Evolutionary conservation across 2,329 filamentous ascomycete species (phyloP).

Genomic region (Fusarium domesticum): DNA sequence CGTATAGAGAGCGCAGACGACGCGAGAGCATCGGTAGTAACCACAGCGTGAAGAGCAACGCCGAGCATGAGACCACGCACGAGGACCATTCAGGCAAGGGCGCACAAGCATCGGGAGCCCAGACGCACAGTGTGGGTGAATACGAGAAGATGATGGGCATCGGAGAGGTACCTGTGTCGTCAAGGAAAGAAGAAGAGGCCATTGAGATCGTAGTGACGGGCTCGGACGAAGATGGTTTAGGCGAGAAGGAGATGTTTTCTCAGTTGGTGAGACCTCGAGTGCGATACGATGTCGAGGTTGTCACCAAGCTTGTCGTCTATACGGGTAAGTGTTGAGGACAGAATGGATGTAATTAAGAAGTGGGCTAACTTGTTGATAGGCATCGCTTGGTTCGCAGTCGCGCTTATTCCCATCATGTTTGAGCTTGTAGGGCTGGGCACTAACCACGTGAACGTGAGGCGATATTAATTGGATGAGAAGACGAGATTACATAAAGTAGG

Average conservation of each 20-base stretch:
- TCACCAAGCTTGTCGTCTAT: conserved; percentile 95
- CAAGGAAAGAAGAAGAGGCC: conserved; percentile 30
- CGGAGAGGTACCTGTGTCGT: conserved; percentile 47
- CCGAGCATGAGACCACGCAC: conserved; percentile 40
- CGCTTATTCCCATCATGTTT: conserved; percentile 71
- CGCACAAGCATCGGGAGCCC: conserved; percentile 45
- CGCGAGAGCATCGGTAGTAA: conserved; percentile 55
- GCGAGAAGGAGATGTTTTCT: conserved; percentile 79
- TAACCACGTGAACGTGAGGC: conserved; percentile 33
- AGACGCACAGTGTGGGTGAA: conserved; percentile 52
- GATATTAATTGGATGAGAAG: conserved; percentile 18
- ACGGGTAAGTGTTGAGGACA: conserved; percentile 58
- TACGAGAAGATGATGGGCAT: conserved; percentile 74
- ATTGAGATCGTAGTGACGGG: conserved; percentile 34
- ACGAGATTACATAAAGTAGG: conserved; percentile 12
- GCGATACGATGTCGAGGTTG: conserved; percentile 96
- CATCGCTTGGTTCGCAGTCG: conserved; percentile 78
- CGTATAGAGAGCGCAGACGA: conserved; percentile 70
- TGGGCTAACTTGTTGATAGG: conserved; percentile 46
- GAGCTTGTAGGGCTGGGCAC: conserved; percentile 54
- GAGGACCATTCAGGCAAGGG: conserved; percentile 39
- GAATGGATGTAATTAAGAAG: neutral
- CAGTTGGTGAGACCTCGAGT: conserved; percentile 82
- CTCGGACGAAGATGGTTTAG: conserved; percentile 50
- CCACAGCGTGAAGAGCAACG: conserved; percentile 42